Evolutionary conservation across 176 grass and related monocot genomes (phyloP).

Genomic region (Cenchrus americanus): DNA sequence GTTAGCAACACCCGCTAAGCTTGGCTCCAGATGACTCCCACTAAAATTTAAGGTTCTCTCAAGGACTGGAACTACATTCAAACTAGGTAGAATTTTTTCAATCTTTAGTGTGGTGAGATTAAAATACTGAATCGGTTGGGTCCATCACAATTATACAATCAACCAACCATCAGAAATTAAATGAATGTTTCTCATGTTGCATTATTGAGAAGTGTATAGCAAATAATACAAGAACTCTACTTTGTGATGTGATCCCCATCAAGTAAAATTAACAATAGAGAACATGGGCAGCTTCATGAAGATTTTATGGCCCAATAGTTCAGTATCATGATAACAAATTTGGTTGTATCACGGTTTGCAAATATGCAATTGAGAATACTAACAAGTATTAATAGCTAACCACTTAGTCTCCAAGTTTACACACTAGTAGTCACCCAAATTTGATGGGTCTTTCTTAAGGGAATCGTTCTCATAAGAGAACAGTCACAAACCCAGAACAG

Average conservation of each 20-base stretch:
- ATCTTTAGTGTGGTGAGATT: not conserved
- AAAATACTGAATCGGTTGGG: not conserved
- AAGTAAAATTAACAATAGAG: not conserved
- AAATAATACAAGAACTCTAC: not conserved
- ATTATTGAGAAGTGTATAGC: not conserved
- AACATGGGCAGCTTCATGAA: slow-evolving; percentile 6
- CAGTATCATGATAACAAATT: not conserved
- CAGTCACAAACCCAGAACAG: too few relatives aligned
- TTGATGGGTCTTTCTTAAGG: not conserved
- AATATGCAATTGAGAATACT: slow-evolving; percentile 3
- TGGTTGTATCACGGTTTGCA: not conserved
- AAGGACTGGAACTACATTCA: not conserved
- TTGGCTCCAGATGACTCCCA: not conserved
- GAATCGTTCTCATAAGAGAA: not conserved
- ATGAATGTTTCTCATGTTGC: not conserved
- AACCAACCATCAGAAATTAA: not conserved
- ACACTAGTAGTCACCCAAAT: not conserved
- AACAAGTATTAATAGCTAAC: not conserved
- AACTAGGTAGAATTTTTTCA: not conserved
- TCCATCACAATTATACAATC: not conserved
- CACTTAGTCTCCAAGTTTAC: slow-evolving; percentile 3
- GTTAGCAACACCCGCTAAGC: not conserved
- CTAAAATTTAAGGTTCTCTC: not conserved
- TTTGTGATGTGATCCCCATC: not conserved
- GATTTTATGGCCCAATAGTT: not conserved